Evolutionary conservation across 139 green algal genomes (phyloP), one percentile per base, ranked within the genome.

Genomic region (Spirogloea muscicola): DNA sequence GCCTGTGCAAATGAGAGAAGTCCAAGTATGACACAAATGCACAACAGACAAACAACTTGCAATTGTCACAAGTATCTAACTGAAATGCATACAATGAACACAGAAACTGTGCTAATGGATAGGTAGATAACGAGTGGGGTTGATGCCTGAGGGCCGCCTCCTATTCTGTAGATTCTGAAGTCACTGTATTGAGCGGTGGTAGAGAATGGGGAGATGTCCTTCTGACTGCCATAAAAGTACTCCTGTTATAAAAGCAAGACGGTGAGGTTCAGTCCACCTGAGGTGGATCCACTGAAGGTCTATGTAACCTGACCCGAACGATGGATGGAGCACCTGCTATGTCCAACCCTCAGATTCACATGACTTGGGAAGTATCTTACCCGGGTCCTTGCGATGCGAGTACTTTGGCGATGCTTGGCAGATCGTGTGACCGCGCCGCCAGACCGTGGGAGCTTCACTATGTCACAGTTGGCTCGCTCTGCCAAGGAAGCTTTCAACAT

Each of bases 161-260:
- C 91, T 46, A 93, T 80, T 1, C 88, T 74, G 58, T 89, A 96
- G 33, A 96, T 77, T 25, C 79, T 49, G 39, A 97, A 64, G 5
- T 90, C 82, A 25, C 84, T 77, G 0, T 91, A 77, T 3, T 21
- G 44, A 3, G 34, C 39, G 3, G 89, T 63, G 9, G 64, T 90
- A 49, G 77, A 82, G 58, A 88, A 79, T 1, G 89, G 87, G 36
- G 58, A 79, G 37, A 94, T 76, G 34, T 90, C 76, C 27, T 74
- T 33, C 2, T 44, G 36, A 3, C 49, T 39, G 27, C 93, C 93
- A 67, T 96, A 97, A 58, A 97, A 97, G 75, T 97, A 97, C 31
- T 94, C 90, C 27, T 82, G 82, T 93, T 75, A 64, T 13, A 64
- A 9, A 40, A 9, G 36, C 55, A 58, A 58, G 49, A 58, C 31